Conservation (phyloP, 331 rosid species). For the Spiraea crenata region DNA sequence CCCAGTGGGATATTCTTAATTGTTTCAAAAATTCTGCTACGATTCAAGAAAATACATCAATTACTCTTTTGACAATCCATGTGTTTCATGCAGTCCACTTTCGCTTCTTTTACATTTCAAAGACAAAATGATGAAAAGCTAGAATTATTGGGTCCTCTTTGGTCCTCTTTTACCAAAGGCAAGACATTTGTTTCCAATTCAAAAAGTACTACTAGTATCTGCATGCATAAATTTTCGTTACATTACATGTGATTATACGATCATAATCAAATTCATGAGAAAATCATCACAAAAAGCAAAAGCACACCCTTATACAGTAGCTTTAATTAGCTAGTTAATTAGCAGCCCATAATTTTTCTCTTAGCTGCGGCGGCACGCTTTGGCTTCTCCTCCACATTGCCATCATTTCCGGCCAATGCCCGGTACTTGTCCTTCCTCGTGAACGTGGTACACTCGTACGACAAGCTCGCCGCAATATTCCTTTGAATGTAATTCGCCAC, state of each 20-base stretch:
- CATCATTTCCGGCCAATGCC: constrained; percentile 28
- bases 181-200: too few species aligned
- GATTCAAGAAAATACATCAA: too few species aligned
- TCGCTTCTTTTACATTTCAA: too few species aligned
- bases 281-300: not conserved
- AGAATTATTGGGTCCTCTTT: too few species aligned
- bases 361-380: constrained; percentile 2
- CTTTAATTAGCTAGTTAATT: too few species aligned
- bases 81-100: too few species aligned
- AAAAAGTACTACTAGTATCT: not conserved
- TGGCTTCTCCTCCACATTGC: constrained; percentile 7
- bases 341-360: constrained; percentile 20
- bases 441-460: constrained; percentile 28
- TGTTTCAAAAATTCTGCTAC: too few species aligned
- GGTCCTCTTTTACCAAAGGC: not conserved
- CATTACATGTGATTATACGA: not conserved
- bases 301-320: not conserved
- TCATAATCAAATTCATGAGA: not conserved
- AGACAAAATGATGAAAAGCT: too few species aligned
- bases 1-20: too few species aligned
- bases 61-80: too few species aligned
- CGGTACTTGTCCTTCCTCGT: constrained; percentile 33
- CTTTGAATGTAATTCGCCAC: constrained; percentile 31
- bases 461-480: constrained; percentile 23
- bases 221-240: not conserved